Evolutionary conservation across 805 yeast species (phyloP).

Genomic region (Maudiozyma barnettii): DNA sequence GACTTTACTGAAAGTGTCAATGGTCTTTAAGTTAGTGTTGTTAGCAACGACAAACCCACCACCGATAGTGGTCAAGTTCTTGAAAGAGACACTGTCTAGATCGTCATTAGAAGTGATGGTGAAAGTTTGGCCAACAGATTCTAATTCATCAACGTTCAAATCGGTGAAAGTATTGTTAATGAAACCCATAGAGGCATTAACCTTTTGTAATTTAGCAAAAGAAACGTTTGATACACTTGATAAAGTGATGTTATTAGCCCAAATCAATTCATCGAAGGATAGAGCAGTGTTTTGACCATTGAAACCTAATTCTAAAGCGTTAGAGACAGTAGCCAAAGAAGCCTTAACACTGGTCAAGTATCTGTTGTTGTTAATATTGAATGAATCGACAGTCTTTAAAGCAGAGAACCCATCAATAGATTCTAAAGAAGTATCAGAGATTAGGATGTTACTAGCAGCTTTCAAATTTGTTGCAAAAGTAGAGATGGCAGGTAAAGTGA

Average conservation of each 20-base stretch:
- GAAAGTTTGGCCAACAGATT: slow-evolving; percentile 69
- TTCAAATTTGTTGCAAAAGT: slow-evolving; percentile 63
- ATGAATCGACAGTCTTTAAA: slow-evolving; percentile 39
- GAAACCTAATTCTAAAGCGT: slow-evolving; percentile 66
- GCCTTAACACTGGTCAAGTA: slow-evolving; percentile 64
- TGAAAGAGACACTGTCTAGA: slow-evolving; percentile 58
- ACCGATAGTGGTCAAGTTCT: slow-evolving; percentile 61
- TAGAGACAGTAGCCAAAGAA: slow-evolving; percentile 62
- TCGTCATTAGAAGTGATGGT: slow-evolving; percentile 64
- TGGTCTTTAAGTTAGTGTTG: slow-evolving; percentile 59
- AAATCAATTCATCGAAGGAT: slow-evolving; percentile 53
- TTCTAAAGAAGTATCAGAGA: slow-evolving; percentile 65
- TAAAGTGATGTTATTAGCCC: slow-evolving; percentile 85
- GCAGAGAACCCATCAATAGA: slow-evolving; percentile 53
- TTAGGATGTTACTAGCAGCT: slow-evolving; percentile 56
- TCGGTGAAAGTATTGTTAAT: slow-evolving; percentile 55
- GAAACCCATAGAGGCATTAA: slow-evolving; percentile 78
- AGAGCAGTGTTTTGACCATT: slow-evolving; percentile 73
- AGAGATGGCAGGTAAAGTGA: slow-evolving; percentile 78
- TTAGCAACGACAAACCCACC: slow-evolving; percentile 89
- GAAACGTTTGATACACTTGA: slow-evolving; percentile 71
- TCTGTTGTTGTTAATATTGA: slow-evolving; percentile 85
- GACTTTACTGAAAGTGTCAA: slow-evolving; percentile 68
- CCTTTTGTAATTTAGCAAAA: slow-evolving; percentile 53
- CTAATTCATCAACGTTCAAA: slow-evolving; percentile 45